Evolutionary conservation across 179 eudicot species (phyloP).

Genomic region (Vitellaria paradoxa): DNA sequence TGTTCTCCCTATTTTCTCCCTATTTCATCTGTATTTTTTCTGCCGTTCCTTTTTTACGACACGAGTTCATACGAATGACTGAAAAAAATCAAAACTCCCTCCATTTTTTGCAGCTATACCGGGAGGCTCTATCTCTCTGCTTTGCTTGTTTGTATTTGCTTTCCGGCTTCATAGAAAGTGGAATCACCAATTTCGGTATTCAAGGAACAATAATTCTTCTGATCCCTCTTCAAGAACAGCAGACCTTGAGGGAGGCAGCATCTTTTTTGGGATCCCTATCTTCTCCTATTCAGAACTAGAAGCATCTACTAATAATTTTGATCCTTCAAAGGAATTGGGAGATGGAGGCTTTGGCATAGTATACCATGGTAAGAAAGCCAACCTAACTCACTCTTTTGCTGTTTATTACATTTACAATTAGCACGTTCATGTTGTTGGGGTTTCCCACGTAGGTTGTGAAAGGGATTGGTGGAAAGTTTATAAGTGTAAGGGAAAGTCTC

Average conservation of each 20-base stretch:
- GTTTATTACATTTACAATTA: not conserved
- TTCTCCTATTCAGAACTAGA: conserved; percentile 59
- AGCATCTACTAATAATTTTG: conserved; percentile 57
- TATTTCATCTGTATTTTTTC: not conserved
- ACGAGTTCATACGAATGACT: not conserved
- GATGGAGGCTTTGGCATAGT: conserved; percentile 81
- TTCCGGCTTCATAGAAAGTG: not conserved
- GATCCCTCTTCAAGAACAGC: conserved; percentile 19
- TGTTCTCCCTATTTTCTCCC: too few relatives aligned
- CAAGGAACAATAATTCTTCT: conserved; percentile 24
- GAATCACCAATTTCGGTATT: not conserved
- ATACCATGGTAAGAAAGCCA: conserved; percentile 49
- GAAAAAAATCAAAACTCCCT: not conserved
- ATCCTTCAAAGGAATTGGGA: conserved; percentile 60
- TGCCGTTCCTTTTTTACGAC: not conserved
- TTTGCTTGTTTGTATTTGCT: not conserved
- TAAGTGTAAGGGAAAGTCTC: too few relatives aligned
- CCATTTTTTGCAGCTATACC: not conserved
- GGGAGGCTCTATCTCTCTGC: not conserved
- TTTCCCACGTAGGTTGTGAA: too few relatives aligned
- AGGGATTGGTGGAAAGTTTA: too few relatives aligned
- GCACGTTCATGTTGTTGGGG: not conserved
- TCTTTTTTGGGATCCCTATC: conserved; percentile 39
- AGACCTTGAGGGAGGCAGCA: conserved; percentile 30
- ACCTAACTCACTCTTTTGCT: not conserved